Evolutionary conservation across 345 rosid species (phyloP).

Genomic region (Odontarrhena argentea): DNA sequence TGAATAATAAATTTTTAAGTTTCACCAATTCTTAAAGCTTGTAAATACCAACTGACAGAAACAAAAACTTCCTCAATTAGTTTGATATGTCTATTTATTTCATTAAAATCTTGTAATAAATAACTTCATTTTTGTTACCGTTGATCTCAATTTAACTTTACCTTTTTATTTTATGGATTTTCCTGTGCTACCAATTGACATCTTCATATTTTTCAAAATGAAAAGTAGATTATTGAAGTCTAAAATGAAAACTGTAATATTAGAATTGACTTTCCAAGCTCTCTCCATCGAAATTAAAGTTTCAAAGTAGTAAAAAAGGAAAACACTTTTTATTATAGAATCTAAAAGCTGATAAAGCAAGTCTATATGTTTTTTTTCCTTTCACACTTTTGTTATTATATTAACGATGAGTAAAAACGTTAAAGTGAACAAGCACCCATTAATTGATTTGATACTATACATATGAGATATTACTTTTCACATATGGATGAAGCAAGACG

Average conservation of each 20-base stretch:
- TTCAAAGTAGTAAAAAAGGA: conserved; percentile 3
- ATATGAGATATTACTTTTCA: no score
- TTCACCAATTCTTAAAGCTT: no score
- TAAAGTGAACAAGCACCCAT: conserved; percentile 2
- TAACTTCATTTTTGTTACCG: no score
- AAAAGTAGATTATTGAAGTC: conserved; percentile 6
- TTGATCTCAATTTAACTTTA: no score
- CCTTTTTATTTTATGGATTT: no score
- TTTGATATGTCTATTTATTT: no score
- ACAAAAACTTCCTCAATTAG: no score
- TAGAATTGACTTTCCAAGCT: conserved; percentile 22
- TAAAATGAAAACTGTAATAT: conserved; percentile 10
- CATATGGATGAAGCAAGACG: no score
- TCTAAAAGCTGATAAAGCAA: conserved; percentile 29
- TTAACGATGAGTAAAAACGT: background rate
- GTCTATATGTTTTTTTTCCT: conserved; percentile 2
- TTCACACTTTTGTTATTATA: background rate
- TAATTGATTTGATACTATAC: no score
- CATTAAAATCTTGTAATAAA: no score
- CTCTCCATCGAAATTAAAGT: background rate
- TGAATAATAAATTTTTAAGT: no score
- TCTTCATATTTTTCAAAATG: background rate
- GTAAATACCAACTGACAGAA: no score
- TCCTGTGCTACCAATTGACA: background rate
- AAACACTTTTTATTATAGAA: conserved; percentile 17